Evolutionary conservation across 2,329 filamentous ascomycete genomes (phyloP).

Genomic region (Alternaria panax): DNA sequence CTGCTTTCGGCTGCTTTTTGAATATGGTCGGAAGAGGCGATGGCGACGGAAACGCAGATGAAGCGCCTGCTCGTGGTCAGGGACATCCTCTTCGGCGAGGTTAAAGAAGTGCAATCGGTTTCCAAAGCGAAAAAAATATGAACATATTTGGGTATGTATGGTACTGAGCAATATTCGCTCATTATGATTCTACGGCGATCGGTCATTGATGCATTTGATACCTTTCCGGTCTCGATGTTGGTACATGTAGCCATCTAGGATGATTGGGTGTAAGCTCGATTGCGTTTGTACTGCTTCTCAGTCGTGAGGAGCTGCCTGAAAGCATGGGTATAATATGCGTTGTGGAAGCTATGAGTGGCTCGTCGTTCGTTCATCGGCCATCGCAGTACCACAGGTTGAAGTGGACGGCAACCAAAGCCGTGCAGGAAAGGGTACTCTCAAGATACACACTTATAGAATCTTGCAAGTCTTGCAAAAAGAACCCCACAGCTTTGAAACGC

Average conservation of each 20-base stretch:
- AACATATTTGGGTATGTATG: background rate
- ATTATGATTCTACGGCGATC: background rate
- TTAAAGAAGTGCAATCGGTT: background rate
- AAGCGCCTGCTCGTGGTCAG: background rate
- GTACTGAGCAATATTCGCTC: background rate
- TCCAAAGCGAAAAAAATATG: background rate
- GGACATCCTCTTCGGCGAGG: background rate
- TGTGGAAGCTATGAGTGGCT: background rate
- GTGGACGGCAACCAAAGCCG: background rate
- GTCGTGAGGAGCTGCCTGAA: background rate
- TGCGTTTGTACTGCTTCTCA: no score
- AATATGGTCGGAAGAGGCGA: background rate
- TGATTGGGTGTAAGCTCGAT: no score
- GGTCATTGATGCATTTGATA: background rate
- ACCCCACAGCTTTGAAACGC: background rate
- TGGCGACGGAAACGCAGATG: no score
- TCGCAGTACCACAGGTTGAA: background rate
- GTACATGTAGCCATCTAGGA: background rate
- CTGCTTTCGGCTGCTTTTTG: background rate
- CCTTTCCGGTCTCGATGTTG: background rate
- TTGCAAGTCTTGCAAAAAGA: background rate
- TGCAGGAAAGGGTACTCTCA: background rate
- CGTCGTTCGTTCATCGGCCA: background rate
- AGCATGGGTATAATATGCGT: background rate
- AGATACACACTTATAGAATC: fast-evolving